Base-by-base conservation (phyloP, 1,284 basidiomycete species). In the Macrocybe sp. region DNA sequence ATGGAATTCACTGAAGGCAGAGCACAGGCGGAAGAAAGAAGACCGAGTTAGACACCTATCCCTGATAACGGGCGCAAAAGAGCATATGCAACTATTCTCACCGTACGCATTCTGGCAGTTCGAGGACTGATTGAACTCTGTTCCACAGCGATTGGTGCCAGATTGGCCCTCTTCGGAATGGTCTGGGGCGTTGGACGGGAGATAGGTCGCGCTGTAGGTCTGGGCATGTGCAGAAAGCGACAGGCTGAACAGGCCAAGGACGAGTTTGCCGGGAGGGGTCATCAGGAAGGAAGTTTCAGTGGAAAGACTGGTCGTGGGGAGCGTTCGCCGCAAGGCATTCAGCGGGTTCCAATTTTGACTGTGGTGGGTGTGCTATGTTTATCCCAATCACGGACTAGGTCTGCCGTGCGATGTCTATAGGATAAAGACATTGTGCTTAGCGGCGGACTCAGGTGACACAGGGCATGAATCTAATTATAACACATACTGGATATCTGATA, bases 81-180 rank as follows among this genome's bases (percentile, higher is more conserved):
- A 36, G 22, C 28, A 35, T 12, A 12, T 7, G 16, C 12, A 33
- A 16, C 12, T 10, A 14, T 8, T 43, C 77, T 56, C 59, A 83
- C 83, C 57, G 61, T 74, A 84, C 2, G 74, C 77, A 55, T 81
- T 83, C 57, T 89, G 87, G 64, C 85, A 89, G 51, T 66, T 64
- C 3, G 81, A 83, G 7, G 68, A 70, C 63, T 83, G 81, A 59
- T 69, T 76, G 30, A 70, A 66, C n/a, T 63, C 66, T 2, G 75
- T 74, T 8, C 79, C 82, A 64, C 87, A 89, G 46, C 72, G 64
- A 60, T 85, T 82, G 12, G 79, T 81, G n/a, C 82, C 83, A 29
- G 71, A 54, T 61, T 85, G 85, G 22, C 81, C 85, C 36, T 76
- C 60, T 59, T 86, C 76, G 6, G 75, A 72, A n/a, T 69, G 65